Evolutionary conservation across 768 basidiomycete genomes (phyloP).

Genomic region (Infundibulicybe gibba): DNA sequence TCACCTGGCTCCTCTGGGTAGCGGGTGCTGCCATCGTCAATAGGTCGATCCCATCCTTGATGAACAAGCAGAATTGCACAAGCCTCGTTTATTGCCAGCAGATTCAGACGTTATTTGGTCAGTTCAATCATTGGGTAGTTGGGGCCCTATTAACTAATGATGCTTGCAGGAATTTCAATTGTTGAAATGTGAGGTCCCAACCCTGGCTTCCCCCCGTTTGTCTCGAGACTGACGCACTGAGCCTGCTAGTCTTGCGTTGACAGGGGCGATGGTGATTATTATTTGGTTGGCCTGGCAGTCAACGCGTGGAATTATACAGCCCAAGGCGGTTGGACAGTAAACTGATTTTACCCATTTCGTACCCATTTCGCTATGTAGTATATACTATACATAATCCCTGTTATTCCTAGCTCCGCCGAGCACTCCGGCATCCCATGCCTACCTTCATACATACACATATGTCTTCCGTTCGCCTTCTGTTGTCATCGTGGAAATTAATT

Average conservation of each 20-base stretch:
- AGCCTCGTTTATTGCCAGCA: conserved; percentile 52
- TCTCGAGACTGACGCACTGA: conserved; percentile 1
- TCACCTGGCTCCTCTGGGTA: conserved; percentile 62
- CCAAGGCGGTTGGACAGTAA: too few relatives aligned
- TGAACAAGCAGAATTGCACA: conserved; percentile 37
- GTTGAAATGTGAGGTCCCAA: conserved; percentile 44
- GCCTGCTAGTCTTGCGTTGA: conserved; percentile 37
- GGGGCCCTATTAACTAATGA: background rate
- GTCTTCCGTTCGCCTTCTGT: too few relatives aligned
- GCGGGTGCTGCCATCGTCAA: conserved; percentile 51
- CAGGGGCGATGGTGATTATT: conserved; percentile 42
- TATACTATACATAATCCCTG: too few relatives aligned
- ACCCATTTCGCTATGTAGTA: too few relatives aligned
- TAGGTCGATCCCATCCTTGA: conserved; percentile 40
- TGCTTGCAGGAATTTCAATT: conserved; percentile 38
- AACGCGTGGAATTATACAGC: conserved; percentile 26
- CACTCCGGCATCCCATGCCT: too few relatives aligned
- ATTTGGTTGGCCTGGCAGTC: conserved; percentile 54
- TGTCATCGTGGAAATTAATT: too few relatives aligned
- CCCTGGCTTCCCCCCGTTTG: background rate
- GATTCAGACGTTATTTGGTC: conserved; percentile 52
- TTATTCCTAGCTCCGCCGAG: too few relatives aligned
- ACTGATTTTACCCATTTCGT: too few relatives aligned
- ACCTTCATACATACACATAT: too few relatives aligned
- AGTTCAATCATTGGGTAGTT: conserved; percentile 8